Evolutionary conservation across 129 eudicot species (phyloP).

Genomic region (Saussurea involucrata): DNA sequence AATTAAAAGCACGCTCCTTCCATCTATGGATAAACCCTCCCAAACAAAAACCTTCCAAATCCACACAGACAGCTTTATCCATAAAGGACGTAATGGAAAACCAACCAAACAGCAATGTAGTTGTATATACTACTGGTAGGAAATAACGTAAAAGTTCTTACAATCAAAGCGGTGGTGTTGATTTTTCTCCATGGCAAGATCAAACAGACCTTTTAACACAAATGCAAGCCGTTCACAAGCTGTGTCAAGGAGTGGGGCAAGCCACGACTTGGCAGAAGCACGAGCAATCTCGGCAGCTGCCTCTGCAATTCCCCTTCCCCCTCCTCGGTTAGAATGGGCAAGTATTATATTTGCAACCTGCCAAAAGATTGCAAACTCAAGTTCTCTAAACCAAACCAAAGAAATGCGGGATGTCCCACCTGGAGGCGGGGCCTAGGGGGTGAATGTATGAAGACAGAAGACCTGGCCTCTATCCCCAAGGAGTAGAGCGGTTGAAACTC

Average conservation of each 20-base stretch:
- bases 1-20: too few relatives aligned
- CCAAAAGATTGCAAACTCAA: background rate
- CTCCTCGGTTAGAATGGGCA: slow-evolving; percentile 95
- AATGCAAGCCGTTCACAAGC: slow-evolving; percentile 94
- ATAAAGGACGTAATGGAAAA: too few relatives aligned
- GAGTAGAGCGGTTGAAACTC: background rate
- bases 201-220: slow-evolving; percentile 72
- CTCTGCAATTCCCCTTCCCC: slow-evolving; percentile 74
- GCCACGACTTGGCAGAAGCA: slow-evolving; percentile 92
- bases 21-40: too few relatives aligned
- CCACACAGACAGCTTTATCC: too few relatives aligned
- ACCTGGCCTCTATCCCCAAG: background rate
- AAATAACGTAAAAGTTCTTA: slow-evolving; percentile 32
- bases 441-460: background rate
- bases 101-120: too few relatives aligned
- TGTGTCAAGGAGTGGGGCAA: slow-evolving; percentile 89
- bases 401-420: background rate
- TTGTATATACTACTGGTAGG: background rate
- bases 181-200: slow-evolving; percentile 78
- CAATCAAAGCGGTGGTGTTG: slow-evolving; percentile 50
- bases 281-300: slow-evolving; percentile 99
- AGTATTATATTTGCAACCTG: slow-evolving; percentile 97
- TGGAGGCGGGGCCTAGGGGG: background rate
- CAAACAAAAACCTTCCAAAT: too few relatives aligned
- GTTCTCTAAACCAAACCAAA: background rate